Base-by-base conservation (phyloP, 73 alveolate genomes). In the Stentor roeselii region DNA sequence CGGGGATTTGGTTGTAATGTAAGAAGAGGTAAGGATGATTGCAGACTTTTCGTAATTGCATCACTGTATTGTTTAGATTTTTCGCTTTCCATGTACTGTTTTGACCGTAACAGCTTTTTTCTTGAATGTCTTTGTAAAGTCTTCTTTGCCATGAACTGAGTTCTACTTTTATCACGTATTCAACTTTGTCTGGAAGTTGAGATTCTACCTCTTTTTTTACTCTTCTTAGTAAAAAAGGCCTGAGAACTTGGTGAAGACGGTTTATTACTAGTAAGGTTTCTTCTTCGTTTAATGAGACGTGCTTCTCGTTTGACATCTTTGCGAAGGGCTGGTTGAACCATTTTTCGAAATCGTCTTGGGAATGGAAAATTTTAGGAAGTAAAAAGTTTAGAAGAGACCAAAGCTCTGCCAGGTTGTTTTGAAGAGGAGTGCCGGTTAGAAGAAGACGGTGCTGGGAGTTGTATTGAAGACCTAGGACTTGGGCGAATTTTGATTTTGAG, bases 171-270 rank as follows among this genome's bases (percentile, higher is more conserved):
- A 98, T 94, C 76, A 98, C 99, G 85, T 89, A 95, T 90, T 98
- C 99, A 30, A 94, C 92, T 90, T 98, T 98, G 86, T 96, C 92
- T n/a, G 99, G 99, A 75, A 98, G 93, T 88, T 98, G 99, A 80
- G 92, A 90, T 90, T 97, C 99, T n/a, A 98, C 99, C 82, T 98
- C 99, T 85, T 92, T 94, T 88, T 98, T 98, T 42, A 95, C 99
- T 93, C 99, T 92, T 94, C 99, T 92, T 34, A 98, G 90, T 84
- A 98, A 90, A 92, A 98, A 98, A 3, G 99, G 99, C 84, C 99
- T 83, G 67, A 98, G 93, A 32, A 98, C 99, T 87, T 94, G 94
- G 90, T 98, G 99, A 60, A 98, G 95, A 90, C 99, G 91, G 92
- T 97, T 95, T 76, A 98, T 98, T 60, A 98, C 92, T 60, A 98